Evolutionary conservation across 2,329 filamentous ascomycete species (phyloP).

Genomic region (Pseudonectria buxi): DNA sequence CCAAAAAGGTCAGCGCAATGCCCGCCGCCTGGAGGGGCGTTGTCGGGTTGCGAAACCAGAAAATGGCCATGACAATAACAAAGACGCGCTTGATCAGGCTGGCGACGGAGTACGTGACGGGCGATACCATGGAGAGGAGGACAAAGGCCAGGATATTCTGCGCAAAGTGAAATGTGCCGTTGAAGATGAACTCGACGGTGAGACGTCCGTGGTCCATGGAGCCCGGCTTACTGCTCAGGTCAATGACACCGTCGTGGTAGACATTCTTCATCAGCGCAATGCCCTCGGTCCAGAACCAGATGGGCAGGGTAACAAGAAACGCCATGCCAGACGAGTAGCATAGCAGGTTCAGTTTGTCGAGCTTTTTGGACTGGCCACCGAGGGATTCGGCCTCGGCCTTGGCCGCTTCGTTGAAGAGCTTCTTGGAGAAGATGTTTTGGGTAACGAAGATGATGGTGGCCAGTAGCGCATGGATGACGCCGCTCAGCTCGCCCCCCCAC

Average conservation of each 20-base stretch:
- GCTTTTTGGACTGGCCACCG: conserved; percentile 61
- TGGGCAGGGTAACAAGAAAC: conserved; percentile 78
- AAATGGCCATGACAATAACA: conserved; percentile 86
- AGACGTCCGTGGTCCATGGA: conserved; percentile 69
- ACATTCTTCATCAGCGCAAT: conserved; percentile 71
- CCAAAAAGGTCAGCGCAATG: conserved; percentile 82
- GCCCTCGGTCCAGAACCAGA: conserved; percentile 92
- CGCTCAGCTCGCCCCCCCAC: conserved; percentile 80
- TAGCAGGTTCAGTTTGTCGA: conserved; percentile 93
- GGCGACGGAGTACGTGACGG: conserved; percentile 94
- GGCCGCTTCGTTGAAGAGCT: conserved; percentile 90
- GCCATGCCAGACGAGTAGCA: conserved; percentile 96
- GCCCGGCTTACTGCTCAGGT: conserved; percentile 51
- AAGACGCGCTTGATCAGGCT: conserved; percentile 96
- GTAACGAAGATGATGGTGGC: conserved; percentile 95
- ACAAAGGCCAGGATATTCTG: conserved; percentile 96
- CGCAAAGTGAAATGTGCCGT: conserved; percentile 91
- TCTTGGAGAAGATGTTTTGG: conserved; percentile 98
- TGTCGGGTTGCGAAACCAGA: conserved; percentile 93
- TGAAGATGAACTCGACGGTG: conserved; percentile 87
- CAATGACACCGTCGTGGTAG: conserved; percentile 70
- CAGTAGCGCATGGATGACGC: conserved; percentile 80
- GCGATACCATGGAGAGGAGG: conserved; percentile 84
- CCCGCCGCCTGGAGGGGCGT: conserved; percentile 76
- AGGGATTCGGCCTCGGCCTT: conserved; percentile 70